A percentile compares a stretch with the other conserved stretches of the same genome.
Evolutionary conservation across 2,329 filamentous ascomycete species (phyloP).

Genomic region (Endoconidiophora laricicola): DNA sequence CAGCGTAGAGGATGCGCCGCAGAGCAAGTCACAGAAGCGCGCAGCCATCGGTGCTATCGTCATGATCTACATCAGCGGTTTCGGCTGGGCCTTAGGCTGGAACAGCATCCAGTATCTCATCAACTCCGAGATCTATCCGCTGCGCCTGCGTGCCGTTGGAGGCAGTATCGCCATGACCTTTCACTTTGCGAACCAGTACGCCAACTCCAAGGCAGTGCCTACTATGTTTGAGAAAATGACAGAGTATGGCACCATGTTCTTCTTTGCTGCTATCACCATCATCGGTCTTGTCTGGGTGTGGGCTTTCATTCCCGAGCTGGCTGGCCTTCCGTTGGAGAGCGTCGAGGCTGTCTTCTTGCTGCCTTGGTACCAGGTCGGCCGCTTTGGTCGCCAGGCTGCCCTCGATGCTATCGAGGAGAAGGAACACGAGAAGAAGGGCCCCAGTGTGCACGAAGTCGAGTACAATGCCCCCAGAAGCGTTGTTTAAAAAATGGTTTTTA

Average conservation of each 20-base stretch:
- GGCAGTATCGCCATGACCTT: slow-evolving; percentile 61
- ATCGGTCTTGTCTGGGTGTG: slow-evolving; percentile 54
- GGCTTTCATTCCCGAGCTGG: slow-evolving; percentile 57
- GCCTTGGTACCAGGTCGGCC: slow-evolving; percentile 60
- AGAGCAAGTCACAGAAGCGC: slow-evolving; percentile 25
- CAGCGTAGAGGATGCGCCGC: slow-evolving; percentile 27
- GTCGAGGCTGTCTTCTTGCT: slow-evolving; percentile 58
- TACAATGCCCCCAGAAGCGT: background rate
- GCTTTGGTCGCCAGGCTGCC: slow-evolving; percentile 34
- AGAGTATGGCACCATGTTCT: slow-evolving; percentile 58
- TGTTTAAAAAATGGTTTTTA: background rate
- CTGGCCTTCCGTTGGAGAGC: slow-evolving; percentile 46
- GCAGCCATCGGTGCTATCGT: slow-evolving; percentile 52
- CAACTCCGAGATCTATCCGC: slow-evolving; percentile 61
- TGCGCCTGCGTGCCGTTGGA: slow-evolving; percentile 54
- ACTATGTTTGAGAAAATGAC: slow-evolving; percentile 52
- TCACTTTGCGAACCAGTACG: slow-evolving; percentile 67
- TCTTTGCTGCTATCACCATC: slow-evolving; percentile 52
- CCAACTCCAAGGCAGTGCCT: slow-evolving; percentile 57
- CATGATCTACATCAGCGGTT: slow-evolving; percentile 55
- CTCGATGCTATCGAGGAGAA: slow-evolving; percentile 20
- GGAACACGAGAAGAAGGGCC: background rate
- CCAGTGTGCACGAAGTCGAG: slow-evolving; percentile 4
- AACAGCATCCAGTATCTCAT: slow-evolving; percentile 66
- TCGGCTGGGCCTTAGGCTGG: slow-evolving; percentile 57